phyloP scores from a whole-genome alignment of 306 rosid genomes.

The Trifolium pratense region DNA sequence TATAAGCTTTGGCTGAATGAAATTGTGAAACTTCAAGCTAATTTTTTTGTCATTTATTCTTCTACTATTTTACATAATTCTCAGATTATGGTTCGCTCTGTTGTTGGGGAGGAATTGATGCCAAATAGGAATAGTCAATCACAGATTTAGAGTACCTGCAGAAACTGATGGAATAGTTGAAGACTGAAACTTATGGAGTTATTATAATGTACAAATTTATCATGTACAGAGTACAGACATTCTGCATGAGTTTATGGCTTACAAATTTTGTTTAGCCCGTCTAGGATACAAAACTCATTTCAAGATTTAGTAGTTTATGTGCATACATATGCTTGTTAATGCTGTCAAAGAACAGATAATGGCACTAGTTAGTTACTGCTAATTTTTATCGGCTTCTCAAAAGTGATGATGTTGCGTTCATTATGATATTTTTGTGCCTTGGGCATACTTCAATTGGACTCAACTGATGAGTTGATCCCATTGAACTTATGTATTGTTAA shows the following conservation, averaged over 20 bases:
- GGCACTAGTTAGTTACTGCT: background rate
- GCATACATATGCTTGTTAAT: background rate
- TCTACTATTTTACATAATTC: constrained; percentile 25
- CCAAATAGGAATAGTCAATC: constrained; percentile 45
- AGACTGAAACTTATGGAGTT: constrained; percentile 26
- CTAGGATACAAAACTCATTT: constrained; percentile 9
- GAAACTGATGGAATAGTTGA: constrained; percentile 2
- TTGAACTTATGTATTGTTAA: too few species aligned
- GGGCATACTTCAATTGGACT: too few species aligned
- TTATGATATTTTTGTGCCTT: background rate
- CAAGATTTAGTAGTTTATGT: background rate
- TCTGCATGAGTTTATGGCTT: background rate
- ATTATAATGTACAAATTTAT: background rate
- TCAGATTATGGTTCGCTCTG: constrained; percentile 51
- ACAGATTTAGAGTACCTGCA: constrained; percentile 12
- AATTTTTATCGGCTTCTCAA: background rate
- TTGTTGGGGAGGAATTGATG: constrained; percentile 61
- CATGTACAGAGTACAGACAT: constrained; percentile 18
- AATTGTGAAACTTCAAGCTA: constrained; percentile 25
- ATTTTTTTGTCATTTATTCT: background rate
- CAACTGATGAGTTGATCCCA: too few species aligned
- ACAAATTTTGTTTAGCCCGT: background rate
- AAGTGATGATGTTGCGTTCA: background rate
- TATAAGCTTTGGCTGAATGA: background rate
- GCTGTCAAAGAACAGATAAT: background rate